A percentile compares a stretch with the other conserved stretches of the same genome.
phyloP scores from a whole-genome alignment of 306 rosid genomes.

The Mimosa pudica region DNA sequence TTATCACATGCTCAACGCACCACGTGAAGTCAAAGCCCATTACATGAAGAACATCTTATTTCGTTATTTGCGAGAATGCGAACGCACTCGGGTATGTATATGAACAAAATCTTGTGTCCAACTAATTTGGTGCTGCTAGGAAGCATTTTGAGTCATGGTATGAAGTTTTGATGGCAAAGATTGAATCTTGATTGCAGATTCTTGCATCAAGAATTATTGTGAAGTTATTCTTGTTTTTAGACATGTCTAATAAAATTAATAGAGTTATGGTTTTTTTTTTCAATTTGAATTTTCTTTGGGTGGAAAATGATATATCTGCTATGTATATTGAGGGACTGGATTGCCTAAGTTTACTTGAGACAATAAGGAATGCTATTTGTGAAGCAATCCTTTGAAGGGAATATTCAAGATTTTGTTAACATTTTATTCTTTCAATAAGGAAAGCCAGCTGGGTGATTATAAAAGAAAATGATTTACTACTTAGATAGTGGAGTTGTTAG shows the following conservation, averaged over 20 bases:
- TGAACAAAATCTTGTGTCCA: no score
- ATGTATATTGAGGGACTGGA: constrained; percentile 1
- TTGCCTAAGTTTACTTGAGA: not conserved
- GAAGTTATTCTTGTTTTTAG: not conserved
- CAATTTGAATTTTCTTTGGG: not conserved
- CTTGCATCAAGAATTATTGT: not conserved
- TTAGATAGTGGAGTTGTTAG: not conserved
- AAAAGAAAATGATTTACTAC: not conserved
- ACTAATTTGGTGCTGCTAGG: constrained; percentile 22
- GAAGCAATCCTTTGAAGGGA: not conserved
- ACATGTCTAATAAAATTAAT: not conserved
- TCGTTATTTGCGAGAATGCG: constrained; percentile 68
- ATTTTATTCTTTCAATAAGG: not conserved
- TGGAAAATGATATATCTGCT: constrained; percentile 10
- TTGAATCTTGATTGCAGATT: not conserved
- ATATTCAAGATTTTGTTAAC: constrained; percentile 1
- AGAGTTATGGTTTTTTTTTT: not conserved
- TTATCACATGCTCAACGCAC: constrained; percentile 48
- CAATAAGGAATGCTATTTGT: not conserved
- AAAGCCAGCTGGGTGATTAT: not conserved
- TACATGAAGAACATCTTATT: constrained; percentile 72
- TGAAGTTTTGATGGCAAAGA: not conserved
- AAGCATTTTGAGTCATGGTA: constrained; percentile 16
- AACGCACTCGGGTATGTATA: constrained; percentile 75
- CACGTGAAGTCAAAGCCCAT: constrained; percentile 72